A percentile compares a stretch with the other conserved stretches of the same genome.
Conservation (phyloP, 2,329 filamentous ascomycete genomes). For the Sphaerulina musiva region DNA sequence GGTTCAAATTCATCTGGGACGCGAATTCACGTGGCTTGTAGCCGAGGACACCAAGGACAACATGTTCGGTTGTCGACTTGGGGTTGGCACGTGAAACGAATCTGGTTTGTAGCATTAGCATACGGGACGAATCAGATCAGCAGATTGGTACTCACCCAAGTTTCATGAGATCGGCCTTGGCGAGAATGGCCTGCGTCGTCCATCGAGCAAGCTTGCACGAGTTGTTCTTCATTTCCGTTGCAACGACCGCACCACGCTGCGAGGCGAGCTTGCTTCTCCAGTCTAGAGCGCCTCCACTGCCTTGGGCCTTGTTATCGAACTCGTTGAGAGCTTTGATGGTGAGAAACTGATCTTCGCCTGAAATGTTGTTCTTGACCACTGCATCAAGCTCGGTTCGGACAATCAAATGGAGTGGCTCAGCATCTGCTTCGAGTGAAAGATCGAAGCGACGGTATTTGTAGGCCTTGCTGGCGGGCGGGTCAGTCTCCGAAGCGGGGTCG, state of each 20-base stretch:
- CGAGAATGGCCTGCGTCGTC: slow-evolving; percentile 94
- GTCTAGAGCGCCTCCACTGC: slow-evolving; percentile 88
- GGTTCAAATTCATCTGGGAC: slow-evolving; percentile 92
- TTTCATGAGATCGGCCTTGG: slow-evolving; percentile 98
- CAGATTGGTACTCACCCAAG: slow-evolving; percentile 61
- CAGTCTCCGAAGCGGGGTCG: slow-evolving; percentile 84
- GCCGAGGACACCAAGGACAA: slow-evolving; percentile 88
- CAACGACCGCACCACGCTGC: slow-evolving; percentile 93
- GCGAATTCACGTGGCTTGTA: slow-evolving; percentile 99
- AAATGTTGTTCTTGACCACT: slow-evolving; percentile 89
- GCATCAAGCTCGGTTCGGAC: slow-evolving; percentile 95
- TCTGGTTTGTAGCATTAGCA: slow-evolving; percentile 41
- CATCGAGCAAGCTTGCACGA: slow-evolving; percentile 96
- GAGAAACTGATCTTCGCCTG: slow-evolving; percentile 82
- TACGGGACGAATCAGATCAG: not conserved
- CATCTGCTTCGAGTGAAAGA: slow-evolving; percentile 79
- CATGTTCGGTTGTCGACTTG: slow-evolving; percentile 85
- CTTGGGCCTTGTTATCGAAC: slow-evolving; percentile 96
- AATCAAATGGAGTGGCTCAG: slow-evolving; percentile 86
- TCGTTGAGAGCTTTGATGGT: slow-evolving; percentile 96
- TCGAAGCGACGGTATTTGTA: slow-evolving; percentile 99
- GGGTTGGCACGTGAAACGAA: slow-evolving; percentile 94
- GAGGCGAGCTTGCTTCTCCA: slow-evolving; percentile 92
- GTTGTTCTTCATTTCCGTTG: slow-evolving; percentile 99
- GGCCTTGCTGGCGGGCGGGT: slow-evolving; percentile 87